Percentiles rank a stretch among this genome's conserved stretches.
These are phyloP conservation scores for Vitis hybrid DNA, from an alignment of 177 flowering plant genomes.

Conservation along the genomic window DNA sequence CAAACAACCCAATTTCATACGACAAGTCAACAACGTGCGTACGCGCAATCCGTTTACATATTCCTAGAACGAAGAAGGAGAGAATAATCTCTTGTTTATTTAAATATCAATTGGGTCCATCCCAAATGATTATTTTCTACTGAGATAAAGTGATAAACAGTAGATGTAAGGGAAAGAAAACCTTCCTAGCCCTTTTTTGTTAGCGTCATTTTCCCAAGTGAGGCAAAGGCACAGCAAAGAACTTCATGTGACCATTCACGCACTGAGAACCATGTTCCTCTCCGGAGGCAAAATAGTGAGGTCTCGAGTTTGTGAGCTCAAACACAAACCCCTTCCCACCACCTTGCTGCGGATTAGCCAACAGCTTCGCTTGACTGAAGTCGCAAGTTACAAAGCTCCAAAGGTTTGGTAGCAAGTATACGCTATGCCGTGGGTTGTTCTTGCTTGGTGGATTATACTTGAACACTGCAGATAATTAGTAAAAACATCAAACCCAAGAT, in stretches of 20 bases:
- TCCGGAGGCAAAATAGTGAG: conserved; percentile 52
- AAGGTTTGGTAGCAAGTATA: conserved; percentile 39
- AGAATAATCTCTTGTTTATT: too few species aligned
- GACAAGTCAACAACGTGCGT: too few species aligned
- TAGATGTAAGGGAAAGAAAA: too few species aligned
- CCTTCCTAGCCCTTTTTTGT: too few species aligned
- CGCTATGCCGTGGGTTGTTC: conserved; percentile 38
- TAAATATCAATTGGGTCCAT: too few species aligned
- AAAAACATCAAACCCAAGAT: too few species aligned
- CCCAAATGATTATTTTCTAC: too few species aligned
- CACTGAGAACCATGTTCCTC: conserved; percentile 41
- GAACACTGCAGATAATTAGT: conserved; percentile 31
- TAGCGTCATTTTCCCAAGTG: not conserved
- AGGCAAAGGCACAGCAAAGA: conserved; percentile 32
- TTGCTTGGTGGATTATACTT: conserved; percentile 34
- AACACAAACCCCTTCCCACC: conserved; percentile 42
- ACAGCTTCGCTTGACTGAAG: conserved; percentile 26
- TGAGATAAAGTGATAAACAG: too few species aligned
- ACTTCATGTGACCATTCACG: conserved; percentile 43
- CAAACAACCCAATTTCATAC: too few species aligned
- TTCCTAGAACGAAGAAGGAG: too few species aligned
- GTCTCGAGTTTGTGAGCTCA: conserved; percentile 28
- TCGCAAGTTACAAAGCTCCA: conserved; percentile 44
- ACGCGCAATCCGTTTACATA: too few species aligned
- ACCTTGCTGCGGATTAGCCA: conserved; percentile 37